These are phyloP conservation scores for Trichosporon ovoides DNA, from an alignment of 1,284 basidiomycete species.

Conservation along the genomic window DNA sequence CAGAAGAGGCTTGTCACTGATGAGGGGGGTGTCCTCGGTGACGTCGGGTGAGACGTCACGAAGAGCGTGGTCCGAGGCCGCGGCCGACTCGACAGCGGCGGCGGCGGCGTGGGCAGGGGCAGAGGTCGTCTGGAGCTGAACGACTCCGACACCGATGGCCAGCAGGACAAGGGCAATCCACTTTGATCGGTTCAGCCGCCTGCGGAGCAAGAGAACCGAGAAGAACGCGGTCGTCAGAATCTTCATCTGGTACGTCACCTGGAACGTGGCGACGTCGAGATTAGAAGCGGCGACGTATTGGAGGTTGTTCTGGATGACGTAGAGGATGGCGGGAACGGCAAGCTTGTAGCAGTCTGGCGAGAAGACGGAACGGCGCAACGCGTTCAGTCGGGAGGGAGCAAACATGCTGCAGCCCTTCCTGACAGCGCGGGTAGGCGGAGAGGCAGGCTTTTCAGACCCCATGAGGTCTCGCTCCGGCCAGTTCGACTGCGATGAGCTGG, in stretches of 20 bases:
- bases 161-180: slow-evolving; percentile 81
- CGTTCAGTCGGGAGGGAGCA: slow-evolving; percentile 27
- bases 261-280: slow-evolving; percentile 86
- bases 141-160: slow-evolving; percentile 84
- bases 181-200: slow-evolving; percentile 66
- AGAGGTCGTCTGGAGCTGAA: slow-evolving; percentile 67
- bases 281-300: slow-evolving; percentile 93
- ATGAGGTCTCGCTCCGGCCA: slow-evolving; percentile 7
- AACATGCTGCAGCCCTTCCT: slow-evolving; percentile 22
- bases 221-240: slow-evolving; percentile 95
- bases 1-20: not conserved
- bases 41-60: slow-evolving; percentile 1
- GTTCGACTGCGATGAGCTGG: not conserved
- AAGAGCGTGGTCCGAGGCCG: not conserved
- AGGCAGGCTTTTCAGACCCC: slow-evolving; percentile 1
- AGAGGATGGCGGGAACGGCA: slow-evolving; percentile 91
- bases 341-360: slow-evolving; percentile 93
- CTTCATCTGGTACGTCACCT: slow-evolving; percentile 90
- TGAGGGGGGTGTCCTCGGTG: not conserved
- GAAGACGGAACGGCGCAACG: slow-evolving; percentile 52
- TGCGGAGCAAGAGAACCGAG: slow-evolving; percentile 82
- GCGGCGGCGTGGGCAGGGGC: slow-evolving; percentile 15
- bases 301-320: slow-evolving; percentile 92
- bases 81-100: slow-evolving; percentile 4
- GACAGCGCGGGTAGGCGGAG: slow-evolving; percentile 1